Percentiles rank a stretch among this genome's conserved stretches.
Conservation (phyloP, 306 rosid species). For the Corylus avellana region DNA sequence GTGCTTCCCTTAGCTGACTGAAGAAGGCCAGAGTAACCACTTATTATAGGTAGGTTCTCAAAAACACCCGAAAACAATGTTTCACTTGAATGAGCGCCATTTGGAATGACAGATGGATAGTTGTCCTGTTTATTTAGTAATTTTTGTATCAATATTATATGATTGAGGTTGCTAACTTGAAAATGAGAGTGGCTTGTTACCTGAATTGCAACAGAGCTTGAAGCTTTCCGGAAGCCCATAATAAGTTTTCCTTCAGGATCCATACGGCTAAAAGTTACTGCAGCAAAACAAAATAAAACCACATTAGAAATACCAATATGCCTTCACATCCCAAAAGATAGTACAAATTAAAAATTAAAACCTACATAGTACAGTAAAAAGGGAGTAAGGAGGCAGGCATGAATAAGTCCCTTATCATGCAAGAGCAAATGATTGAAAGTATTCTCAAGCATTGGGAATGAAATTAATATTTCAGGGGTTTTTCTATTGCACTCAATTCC, state of each 20-base stretch:
- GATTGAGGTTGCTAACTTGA: slow-evolving; percentile 38
- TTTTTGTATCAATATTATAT: slow-evolving; percentile 43
- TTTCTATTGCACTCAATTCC: background rate
- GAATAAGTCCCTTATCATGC: slow-evolving; percentile 18
- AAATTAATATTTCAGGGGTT: background rate
- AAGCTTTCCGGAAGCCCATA: slow-evolving; percentile 96
- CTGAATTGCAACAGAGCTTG: slow-evolving; percentile 71
- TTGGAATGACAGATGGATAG: slow-evolving; percentile 71
- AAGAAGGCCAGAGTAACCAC: slow-evolving; percentile 96
- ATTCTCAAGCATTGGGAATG: slow-evolving; percentile 17
- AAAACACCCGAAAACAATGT: slow-evolving; percentile 81
- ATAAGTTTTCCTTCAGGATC: slow-evolving; percentile 98
- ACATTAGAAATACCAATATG: background rate
- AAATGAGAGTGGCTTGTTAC: slow-evolving; percentile 54
- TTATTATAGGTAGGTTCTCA: slow-evolving; percentile 87
- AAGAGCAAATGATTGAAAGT: slow-evolving; percentile 22
- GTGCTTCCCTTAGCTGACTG: slow-evolving; percentile 86
- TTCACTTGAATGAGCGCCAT: slow-evolving; percentile 84
- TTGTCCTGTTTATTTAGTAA: slow-evolving; percentile 73
- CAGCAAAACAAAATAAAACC: slow-evolving; percentile 24
- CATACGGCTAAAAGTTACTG: slow-evolving; percentile 99
- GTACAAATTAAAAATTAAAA: background rate
- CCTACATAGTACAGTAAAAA: background rate
- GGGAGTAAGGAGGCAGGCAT: slow-evolving; percentile 16
- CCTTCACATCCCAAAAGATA: background rate